phyloP scores from a whole-genome alignment of 2,329 filamentous ascomycete species.

The Capronia epimyces region DNA sequence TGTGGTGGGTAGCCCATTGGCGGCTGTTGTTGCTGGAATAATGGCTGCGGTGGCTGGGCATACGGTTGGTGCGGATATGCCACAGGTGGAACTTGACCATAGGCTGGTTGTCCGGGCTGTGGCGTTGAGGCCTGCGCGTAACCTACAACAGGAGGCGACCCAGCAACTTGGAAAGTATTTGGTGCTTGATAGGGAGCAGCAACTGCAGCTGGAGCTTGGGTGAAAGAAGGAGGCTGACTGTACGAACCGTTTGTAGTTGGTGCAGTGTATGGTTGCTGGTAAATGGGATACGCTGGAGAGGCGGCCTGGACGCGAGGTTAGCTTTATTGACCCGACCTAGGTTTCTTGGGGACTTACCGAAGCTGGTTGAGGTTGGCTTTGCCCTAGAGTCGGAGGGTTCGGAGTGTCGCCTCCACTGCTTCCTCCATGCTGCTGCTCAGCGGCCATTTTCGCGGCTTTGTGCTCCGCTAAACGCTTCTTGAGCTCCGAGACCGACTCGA shows the following conservation, averaged over 20 bases:
- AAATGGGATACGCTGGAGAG: slow-evolving; percentile 21
- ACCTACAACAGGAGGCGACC: slow-evolving; percentile 12
- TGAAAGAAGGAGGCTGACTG: slow-evolving; percentile 23
- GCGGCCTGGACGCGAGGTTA: slow-evolving; percentile 15
- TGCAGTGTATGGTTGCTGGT: slow-evolving; percentile 25
- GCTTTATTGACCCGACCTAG: not conserved
- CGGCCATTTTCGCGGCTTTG: slow-evolving; percentile 56
- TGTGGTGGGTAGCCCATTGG: slow-evolving; percentile 28
- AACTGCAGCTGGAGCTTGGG: slow-evolving; percentile 17
- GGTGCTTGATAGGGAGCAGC: slow-evolving; percentile 17
- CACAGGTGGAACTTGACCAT: slow-evolving; percentile 16
- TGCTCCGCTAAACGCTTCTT: slow-evolving; percentile 75
- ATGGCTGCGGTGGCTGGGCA: slow-evolving; percentile 22
- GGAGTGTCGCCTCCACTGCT: slow-evolving; percentile 57
- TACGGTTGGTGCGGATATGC: slow-evolving; percentile 23
- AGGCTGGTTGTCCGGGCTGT: slow-evolving; percentile 22
- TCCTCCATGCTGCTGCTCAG: slow-evolving; percentile 53
- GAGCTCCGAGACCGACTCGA: slow-evolving; percentile 70
- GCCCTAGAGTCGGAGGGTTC: slow-evolving; percentile 43
- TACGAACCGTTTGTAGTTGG: slow-evolving; percentile 26
- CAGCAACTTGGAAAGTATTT: slow-evolving; percentile 11
- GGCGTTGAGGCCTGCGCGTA: slow-evolving; percentile 30
- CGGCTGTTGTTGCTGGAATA: slow-evolving; percentile 23
- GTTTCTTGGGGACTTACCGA: slow-evolving; percentile 42
- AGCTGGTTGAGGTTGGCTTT: slow-evolving; percentile 37